Base-by-base conservation (phyloP, 2,329 filamentous ascomycete species). In the Apiospora aurea region DNA sequence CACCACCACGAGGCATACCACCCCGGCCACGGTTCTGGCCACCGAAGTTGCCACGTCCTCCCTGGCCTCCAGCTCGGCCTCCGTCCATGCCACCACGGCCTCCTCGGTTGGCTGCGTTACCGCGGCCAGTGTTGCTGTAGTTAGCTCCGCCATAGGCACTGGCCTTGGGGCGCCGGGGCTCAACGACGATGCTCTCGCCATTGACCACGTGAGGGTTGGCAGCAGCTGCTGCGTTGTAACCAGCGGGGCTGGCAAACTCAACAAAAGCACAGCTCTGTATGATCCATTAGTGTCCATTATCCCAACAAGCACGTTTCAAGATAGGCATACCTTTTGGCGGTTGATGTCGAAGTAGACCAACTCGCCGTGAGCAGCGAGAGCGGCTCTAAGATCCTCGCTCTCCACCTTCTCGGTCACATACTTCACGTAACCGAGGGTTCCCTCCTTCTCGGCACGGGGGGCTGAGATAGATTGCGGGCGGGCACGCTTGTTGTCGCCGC, bases 221-320 rank as follows among this genome's bases (percentile, higher is more conserved):
- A 73, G 89, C 89, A 49, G 94, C 88, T 61, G 96, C 96, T 74
- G 93, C 92, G 81, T 94, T 89, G 84, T 97, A 98, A 67, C 91
- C 94, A 71, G 95, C 91, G 29, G 90, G 81, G 67, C 92, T 93
- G 80, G 91, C 93, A 83, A 96, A 99, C 82, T 99, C 96, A 73
- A 98, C 94, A 80, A 98, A 98, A 38, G 96, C 96, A 80, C 95
- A 98, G 88, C 96, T 98, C 96, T 97, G 80, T 41, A 53, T 24
- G 61, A 14, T 44, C 43, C 71, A 72, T 82, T 75, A 81, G 79
- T 24, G 43, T 16, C 7, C 18, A 26, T 57, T 16, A 69, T 16
- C 18, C 43, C n/a, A 70, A 70, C 10, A 4, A 21, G 34, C 34
- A n/a, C 18, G 21, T 64, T 41, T 64, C 51, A n/a, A n/a, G 16